Evolutionary conservation across 2,329 filamentous ascomycete species (phyloP), one percentile per base, ranked within the genome.

Genomic region (Trichophyton schoenleinii): DNA sequence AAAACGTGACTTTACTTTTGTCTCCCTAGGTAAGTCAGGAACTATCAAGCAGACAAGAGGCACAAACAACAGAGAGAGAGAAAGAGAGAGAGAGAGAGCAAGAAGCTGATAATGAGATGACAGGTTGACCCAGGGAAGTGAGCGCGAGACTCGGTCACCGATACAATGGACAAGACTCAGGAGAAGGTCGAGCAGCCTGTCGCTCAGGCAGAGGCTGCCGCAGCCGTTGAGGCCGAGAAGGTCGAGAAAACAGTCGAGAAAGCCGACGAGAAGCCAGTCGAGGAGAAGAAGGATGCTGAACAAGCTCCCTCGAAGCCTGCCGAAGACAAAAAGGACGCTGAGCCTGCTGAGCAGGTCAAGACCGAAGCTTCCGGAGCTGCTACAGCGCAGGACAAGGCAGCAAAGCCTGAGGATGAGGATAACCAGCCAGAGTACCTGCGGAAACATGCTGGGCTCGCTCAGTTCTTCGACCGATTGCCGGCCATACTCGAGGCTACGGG

Each of bases 401-500:
- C 61, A 31, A 41, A 61, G n/a, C 31, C 62, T 34, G 58, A 49
- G 25, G 57, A 49, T n/a, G 58, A 15, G n/a, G 63, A 73, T 65
- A 74, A 71, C 11, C 60, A 58, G 3, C 71, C 72, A n/a, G 68
- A 64, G 18, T 75, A 74, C 55, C 63, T 76, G 57, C 68, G 66
- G 55, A 72, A 71, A n/a, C 73, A 72, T 58, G 68, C 71, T 0
- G 68, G 78, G 11, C 76, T 89, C 38, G 72, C 74, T 59, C 77
- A 81, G 64, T 79, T 91, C 64, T 81, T 83, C 64, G 77, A 78
- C 8, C 78, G 78, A 34, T 78, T 91, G 38, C 75, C 81, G 4
- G 73, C 78, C 5, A 81, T 91, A 63, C 73, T 85, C 63, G 74
- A 77, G 57, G 77, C 80, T 63, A 77, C 82, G 59, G 79, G 76